Evolutionary conservation across 805 yeast genomes (phyloP).

Genomic region (Candida germanica): DNA sequence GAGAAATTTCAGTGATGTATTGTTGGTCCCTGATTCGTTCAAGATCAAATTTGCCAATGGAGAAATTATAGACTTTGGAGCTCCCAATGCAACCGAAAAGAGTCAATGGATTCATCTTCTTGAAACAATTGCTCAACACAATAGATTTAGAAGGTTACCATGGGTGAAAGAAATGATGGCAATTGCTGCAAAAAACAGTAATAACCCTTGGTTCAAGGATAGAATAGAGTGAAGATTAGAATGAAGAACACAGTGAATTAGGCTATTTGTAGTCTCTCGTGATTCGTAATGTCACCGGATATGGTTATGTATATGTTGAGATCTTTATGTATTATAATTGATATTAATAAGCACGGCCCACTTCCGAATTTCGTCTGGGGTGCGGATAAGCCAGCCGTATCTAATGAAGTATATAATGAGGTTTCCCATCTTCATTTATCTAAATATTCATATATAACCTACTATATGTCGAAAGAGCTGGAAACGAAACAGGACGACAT

Average conservation of each 20-base stretch:
- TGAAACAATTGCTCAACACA: constrained; percentile 53
- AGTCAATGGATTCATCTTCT: constrained; percentile 62
- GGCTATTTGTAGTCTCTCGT: too few relatives aligned
- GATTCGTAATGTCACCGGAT: too few relatives aligned
- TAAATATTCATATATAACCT: too few relatives aligned
- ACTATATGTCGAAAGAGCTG: neutral
- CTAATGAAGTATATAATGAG: too few relatives aligned
- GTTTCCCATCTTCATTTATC: too few relatives aligned
- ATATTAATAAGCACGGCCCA: too few relatives aligned
- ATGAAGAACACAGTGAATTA: too few relatives aligned
- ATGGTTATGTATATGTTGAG: too few relatives aligned
- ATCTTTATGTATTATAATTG: too few relatives aligned
- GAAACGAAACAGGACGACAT: neutral
- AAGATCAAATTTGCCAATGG: constrained; percentile 73
- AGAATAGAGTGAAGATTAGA: too few relatives aligned
- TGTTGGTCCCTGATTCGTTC: constrained; percentile 69
- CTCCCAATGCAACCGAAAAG: constrained; percentile 64
- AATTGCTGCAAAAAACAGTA: constrained; percentile 2
- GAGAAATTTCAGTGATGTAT: constrained; percentile 71
- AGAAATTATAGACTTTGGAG: constrained; percentile 81
- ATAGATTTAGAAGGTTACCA: constrained; percentile 54
- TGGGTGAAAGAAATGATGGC: constrained; percentile 54
- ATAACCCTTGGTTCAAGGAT: constrained; percentile 9
- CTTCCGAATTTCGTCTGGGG: too few relatives aligned
- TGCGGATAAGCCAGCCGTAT: too few relatives aligned